phyloP scores from a whole-genome alignment of 768 basidiomycete species.

The Podaxis carcinomalis region DNA sequence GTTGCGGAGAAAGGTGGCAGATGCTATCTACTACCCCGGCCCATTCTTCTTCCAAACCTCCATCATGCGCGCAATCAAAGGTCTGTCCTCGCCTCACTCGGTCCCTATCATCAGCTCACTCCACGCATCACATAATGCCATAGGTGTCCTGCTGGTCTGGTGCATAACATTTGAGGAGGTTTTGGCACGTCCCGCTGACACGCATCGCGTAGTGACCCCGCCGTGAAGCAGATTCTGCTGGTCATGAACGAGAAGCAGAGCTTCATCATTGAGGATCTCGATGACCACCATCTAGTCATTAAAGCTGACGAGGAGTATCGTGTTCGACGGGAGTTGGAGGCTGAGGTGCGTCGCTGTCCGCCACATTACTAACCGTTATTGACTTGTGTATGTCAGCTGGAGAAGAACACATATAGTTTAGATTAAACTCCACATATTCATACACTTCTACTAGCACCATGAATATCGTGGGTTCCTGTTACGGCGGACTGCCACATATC shows the following conservation, averaged over 20 bases:
- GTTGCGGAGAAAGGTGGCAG: neutral
- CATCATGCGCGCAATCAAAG: slow-evolving; percentile 63
- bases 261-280: slow-evolving; percentile 86
- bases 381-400: slow-evolving; percentile 22
- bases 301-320: slow-evolving; percentile 78
- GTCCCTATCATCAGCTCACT: neutral
- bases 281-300: slow-evolving; percentile 80
- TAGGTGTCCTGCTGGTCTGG: slow-evolving; percentile 70
- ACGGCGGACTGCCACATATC: neutral
- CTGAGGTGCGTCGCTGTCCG: slow-evolving; percentile 51
- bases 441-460: neutral
- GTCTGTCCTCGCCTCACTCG: slow-evolving; percentile 26
- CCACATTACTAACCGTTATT: slow-evolving; percentile 2
- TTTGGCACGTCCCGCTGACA: neutral
- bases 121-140: neutral
- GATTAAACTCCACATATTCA: slow-evolving; percentile 26
- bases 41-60: neutral
- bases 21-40: neutral
- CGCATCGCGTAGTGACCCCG: slow-evolving; percentile 58
- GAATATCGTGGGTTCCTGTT: neutral
- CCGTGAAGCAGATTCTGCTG: slow-evolving; percentile 84
- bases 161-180: slow-evolving; percentile 23
- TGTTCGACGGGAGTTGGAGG: slow-evolving; percentile 67
- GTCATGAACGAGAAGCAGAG: slow-evolving; percentile 75
- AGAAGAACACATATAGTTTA: slow-evolving; percentile 82